phyloP scores from a whole-genome alignment of 2,329 filamentous ascomycete species.

The Lachnellula subtilissima region DNA sequence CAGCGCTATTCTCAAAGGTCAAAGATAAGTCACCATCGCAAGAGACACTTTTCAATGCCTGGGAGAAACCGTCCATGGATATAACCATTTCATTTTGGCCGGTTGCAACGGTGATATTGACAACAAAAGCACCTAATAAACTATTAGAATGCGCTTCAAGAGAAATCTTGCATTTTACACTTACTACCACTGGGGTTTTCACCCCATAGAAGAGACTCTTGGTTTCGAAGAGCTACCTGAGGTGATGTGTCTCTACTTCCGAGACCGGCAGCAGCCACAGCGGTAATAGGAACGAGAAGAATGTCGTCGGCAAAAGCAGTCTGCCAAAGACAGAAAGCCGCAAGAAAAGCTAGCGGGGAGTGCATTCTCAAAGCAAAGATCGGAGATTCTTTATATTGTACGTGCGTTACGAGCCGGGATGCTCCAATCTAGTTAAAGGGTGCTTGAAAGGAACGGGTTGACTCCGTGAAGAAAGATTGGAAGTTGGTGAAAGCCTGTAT shows the following conservation, averaged over 20 bases:
- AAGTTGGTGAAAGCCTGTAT: too few species aligned
- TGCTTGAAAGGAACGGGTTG: too few species aligned
- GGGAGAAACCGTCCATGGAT: conserved; percentile 8
- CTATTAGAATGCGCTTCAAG: not conserved
- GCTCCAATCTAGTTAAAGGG: too few species aligned
- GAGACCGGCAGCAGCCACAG: not conserved
- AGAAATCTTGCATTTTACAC: not conserved
- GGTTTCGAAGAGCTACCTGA: not conserved
- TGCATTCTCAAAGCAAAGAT: not conserved
- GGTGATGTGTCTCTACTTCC: not conserved
- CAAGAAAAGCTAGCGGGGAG: not conserved
- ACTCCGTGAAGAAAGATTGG: too few species aligned
- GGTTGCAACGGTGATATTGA: conserved; percentile 9
- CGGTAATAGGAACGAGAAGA: not conserved
- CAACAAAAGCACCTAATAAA: not conserved
- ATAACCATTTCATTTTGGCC: conserved; percentile 7
- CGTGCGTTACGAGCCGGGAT: too few species aligned
- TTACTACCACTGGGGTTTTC: not conserved
- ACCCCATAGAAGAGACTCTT: not conserved
- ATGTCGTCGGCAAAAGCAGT: not conserved
- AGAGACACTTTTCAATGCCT: not conserved
- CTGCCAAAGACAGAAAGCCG: not conserved
- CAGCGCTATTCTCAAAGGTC: conserved; percentile 1
- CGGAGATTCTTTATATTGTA: too few species aligned
- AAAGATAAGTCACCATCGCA: conserved; percentile 4